Base-by-base conservation (phyloP, 495 filamentous ascomycete genomes). In the Xylaria acuta region DNA sequence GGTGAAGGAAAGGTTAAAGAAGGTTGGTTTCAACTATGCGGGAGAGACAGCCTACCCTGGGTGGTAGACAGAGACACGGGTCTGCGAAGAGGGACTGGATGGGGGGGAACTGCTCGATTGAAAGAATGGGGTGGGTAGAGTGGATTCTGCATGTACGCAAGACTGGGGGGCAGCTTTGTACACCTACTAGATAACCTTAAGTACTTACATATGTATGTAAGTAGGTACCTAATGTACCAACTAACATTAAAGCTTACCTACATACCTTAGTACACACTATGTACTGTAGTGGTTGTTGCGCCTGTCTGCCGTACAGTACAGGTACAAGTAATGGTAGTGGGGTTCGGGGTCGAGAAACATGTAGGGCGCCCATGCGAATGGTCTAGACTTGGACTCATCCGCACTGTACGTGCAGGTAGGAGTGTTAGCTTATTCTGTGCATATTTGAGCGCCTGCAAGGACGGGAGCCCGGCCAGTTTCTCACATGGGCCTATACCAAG, bases 81-180 rank as follows among this genome's bases (percentile, higher is more conserved):
- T 45, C 66, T 45, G 2, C 51, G 38, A 60, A 20, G 65, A 56
- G 32, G 45, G 64, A 53, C 30, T 67, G 45, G 45, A 53, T 56
- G 41, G 65, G 53, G 53, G 49, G 18, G 58, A 58, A 36, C 38
- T 60, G 36, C 34, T 43, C 49, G 59, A 70, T 63, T 64, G 41
- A 47, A 58, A 14, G 58, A 60, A 64, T 66, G 68, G 69, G 54
- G 53, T 60, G 30, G 45, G 47, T 18, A 49, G 41, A 54, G 64
- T 67, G 64, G 64, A 58, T 49, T 56, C 25, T 56, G 6, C 41
- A 56, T 56, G 53, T 56, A 56, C 14, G 16, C 14, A 11, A 6
- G 47, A 2, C n/a, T 25, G 6, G 47, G 49, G 49, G 49, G 49
- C n/a, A 53, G 49, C n/a, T 12, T 25, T 25, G 49, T 53, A 53